Conservation (phyloP, 75 land plant species). For the Cryptomeria japonica region DNA sequence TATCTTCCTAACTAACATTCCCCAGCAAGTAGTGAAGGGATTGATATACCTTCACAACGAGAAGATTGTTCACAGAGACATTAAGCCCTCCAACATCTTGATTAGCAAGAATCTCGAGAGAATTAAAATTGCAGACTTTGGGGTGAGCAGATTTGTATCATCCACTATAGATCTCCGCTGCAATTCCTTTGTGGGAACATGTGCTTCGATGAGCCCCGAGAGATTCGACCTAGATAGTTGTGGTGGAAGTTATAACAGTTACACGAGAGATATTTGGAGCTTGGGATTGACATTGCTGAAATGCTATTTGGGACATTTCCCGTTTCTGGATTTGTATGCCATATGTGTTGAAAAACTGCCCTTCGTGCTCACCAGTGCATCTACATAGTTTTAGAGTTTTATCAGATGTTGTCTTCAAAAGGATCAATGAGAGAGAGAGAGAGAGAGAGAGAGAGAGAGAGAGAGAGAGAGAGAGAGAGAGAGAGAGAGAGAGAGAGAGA, state of each 20-base stretch:
- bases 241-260: no score
- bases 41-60: no score
- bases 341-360: slow-evolving; percentile 27
- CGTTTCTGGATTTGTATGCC: slow-evolving; percentile 35
- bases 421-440: slow-evolving; percentile 33
- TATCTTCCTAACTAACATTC: no score
- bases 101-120: slow-evolving; percentile 30
- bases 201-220: no score
- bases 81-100: neutral
- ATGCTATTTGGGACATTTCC: slow-evolving; percentile 61
- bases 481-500: no score
- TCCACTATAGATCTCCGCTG: slow-evolving; percentile 45
- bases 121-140: slow-evolving; percentile 79
- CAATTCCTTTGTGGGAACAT: slow-evolving; percentile 42
- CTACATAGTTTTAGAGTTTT: slow-evolving; percentile 30
- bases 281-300: slow-evolving; percentile 61
- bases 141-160: slow-evolving; percentile 57
- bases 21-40: no score
- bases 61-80: no score
- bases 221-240: no score
- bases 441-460: no score
- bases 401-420: slow-evolving; percentile 60
- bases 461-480: no score
- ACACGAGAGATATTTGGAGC: slow-evolving; percentile 27
- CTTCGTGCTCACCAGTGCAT: slow-evolving; percentile 26